Percentiles rank a stretch among this genome's conserved stretches.
phyloP scores from a whole-genome alignment of 805 yeast genomes.

The Zygosaccharomyces bisporus region DNA sequence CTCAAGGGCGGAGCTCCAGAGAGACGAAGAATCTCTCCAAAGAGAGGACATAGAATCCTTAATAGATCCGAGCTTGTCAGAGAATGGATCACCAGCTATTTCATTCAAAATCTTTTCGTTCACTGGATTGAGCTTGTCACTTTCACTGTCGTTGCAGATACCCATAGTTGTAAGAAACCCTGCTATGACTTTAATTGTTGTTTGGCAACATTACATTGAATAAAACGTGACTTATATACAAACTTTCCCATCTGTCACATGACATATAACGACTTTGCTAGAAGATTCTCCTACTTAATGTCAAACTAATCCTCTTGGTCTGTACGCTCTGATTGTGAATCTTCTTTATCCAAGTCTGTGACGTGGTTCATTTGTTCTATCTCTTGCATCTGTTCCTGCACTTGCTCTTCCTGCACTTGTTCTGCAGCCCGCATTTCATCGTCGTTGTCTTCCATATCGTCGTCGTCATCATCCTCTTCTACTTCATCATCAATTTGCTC shows the following conservation, averaged over 20 bases:
- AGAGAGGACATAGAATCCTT: conserved; percentile 19
- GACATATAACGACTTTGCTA: conserved; percentile 4
- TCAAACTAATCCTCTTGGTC: conserved; percentile 9
- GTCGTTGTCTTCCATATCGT: conserved; percentile 14
- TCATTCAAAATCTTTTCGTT: conserved; percentile 16
- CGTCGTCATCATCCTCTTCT: conserved; percentile 19
- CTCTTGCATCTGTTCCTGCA: conserved; percentile 19
- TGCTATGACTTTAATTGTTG: not conserved
- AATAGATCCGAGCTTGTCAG: conserved; percentile 15
- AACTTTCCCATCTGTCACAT: conserved; percentile 5
- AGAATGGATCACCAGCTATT: conserved; percentile 8
- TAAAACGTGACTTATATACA: conserved; percentile 1
- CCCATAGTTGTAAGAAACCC: conserved; percentile 15
- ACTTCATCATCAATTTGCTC: conserved; percentile 19
- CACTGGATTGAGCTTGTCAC: conserved; percentile 15
- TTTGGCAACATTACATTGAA: not conserved
- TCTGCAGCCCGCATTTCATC: conserved; percentile 17
- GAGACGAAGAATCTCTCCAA: conserved; percentile 17
- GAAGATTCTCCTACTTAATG: conserved; percentile 1
- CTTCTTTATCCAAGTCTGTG: conserved; percentile 17
- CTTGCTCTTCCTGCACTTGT: conserved; percentile 3
- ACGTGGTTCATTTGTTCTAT: conserved; percentile 22
- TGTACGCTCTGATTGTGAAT: conserved; percentile 9
- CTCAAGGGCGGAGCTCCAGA: conserved; percentile 20
- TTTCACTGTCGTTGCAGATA: conserved; percentile 17